phyloP scores from a whole-genome alignment of 495 filamentous ascomycete species.

The Talaromyces thailandensis region DNA sequence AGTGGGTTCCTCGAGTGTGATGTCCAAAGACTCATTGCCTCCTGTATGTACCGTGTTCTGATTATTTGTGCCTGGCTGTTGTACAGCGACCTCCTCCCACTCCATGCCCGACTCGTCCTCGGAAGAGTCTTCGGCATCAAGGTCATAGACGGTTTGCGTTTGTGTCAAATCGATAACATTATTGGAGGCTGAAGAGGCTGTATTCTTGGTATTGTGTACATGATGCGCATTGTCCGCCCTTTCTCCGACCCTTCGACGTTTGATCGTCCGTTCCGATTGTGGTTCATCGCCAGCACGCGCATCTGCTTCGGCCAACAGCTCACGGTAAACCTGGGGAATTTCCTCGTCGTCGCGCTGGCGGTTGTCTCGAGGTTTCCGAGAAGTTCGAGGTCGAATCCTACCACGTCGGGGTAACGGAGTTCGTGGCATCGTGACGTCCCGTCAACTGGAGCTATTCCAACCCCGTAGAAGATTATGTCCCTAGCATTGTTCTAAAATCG shows the following conservation, averaged over 20 bases:
- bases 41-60: slow-evolving; percentile 11
- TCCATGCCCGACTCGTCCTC: slow-evolving; percentile 54
- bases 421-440: background rate
- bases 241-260: slow-evolving; percentile 34
- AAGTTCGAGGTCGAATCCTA: slow-evolving; percentile 10
- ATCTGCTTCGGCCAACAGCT: slow-evolving; percentile 60
- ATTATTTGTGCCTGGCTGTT: slow-evolving; percentile 18
- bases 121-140: slow-evolving; percentile 29
- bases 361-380: slow-evolving; percentile 4
- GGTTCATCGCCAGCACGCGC: slow-evolving; percentile 24
- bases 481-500: background rate
- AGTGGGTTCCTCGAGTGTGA: slow-evolving; percentile 47
- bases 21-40: slow-evolving; percentile 38
- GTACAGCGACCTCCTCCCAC: slow-evolving; percentile 63
- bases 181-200: background rate
- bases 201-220: slow-evolving; percentile 8
- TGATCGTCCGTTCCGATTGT: slow-evolving; percentile 28
- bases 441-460: background rate
- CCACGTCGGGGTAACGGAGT: slow-evolving; percentile 3
- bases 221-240: slow-evolving; percentile 14
- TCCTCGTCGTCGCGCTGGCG: slow-evolving; percentile 10
- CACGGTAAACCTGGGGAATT: slow-evolving; percentile 50
- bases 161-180: slow-evolving; percentile 11
- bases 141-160: slow-evolving; percentile 36
- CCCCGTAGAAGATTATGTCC: background rate